Percentiles rank a stretch among this genome's conserved stretches.
Evolutionary conservation across 1,139 yeast genomes (phyloP).

Genomic region (Diutina scorzettiae): DNA sequence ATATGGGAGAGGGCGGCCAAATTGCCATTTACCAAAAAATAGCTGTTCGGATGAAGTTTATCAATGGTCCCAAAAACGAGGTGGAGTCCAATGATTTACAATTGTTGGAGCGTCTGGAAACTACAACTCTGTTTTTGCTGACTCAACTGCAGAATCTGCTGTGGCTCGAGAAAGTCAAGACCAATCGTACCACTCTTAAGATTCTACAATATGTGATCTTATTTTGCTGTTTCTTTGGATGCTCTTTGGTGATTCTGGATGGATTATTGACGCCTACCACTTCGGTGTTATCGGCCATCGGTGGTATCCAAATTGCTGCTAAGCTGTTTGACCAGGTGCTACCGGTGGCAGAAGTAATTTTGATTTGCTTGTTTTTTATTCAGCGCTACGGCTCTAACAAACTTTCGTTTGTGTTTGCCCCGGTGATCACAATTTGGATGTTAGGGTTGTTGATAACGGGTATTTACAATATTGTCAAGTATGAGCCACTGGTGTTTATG

Average conservation of each 20-base stretch:
- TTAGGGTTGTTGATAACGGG: conserved; percentile 34
- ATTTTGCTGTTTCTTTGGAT: conserved; percentile 39
- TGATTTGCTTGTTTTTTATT: conserved; percentile 29
- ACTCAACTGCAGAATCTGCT: not conserved
- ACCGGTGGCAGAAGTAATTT: conserved; percentile 36
- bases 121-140: conserved; percentile 14
- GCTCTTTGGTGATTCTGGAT: conserved; percentile 44
- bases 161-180: not conserved
- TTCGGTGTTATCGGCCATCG: conserved; percentile 42
- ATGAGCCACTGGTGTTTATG: conserved; percentile 30
- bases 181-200: not conserved
- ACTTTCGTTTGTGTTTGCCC: conserved; percentile 36
- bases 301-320: conserved; percentile 35
- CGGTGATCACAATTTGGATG: conserved; percentile 41
- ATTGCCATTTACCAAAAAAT: conserved; percentile 48
- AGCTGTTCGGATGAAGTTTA: conserved; percentile 31
- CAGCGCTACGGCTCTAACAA: conserved; percentile 37
- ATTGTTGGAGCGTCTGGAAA: conserved; percentile 28
- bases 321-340: conserved; percentile 27
- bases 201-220: conserved; percentile 14
- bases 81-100: conserved; percentile 23
- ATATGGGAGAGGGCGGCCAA: conserved; percentile 52
- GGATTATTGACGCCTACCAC: conserved; percentile 54
- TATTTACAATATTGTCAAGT: conserved; percentile 27
- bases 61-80: conserved; percentile 33